Conservation (phyloP, 2,329 filamentous ascomycete genomes). For the Arthrobotrys musiformis region DNA sequence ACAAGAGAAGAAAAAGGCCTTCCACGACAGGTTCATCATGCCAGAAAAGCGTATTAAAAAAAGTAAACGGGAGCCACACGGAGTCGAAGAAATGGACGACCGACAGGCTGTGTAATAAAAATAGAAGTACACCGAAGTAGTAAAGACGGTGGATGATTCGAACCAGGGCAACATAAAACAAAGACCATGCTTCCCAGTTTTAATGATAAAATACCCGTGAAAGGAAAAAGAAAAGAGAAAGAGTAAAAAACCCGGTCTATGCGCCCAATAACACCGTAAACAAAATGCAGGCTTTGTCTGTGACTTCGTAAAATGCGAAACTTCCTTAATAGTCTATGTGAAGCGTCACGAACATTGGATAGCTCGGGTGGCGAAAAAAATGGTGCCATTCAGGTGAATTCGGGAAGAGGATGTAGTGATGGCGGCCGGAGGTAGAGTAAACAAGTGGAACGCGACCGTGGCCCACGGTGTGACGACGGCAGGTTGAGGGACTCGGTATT, state of each 20-base stretch:
- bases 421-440: neutral
- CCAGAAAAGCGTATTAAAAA: conserved; percentile 24
- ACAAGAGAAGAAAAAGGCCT: conserved; percentile 2
- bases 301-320: conserved; percentile 15
- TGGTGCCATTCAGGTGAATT: neutral
- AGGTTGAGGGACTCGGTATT: too few relatives aligned
- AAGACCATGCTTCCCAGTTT: conserved; percentile 5
- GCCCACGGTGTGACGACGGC: neutral
- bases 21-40: conserved; percentile 1
- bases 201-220: neutral
- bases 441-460: neutral
- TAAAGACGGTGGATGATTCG: neutral
- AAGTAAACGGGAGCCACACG: neutral
- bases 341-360: neutral
- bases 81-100: neutral
- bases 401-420: neutral
- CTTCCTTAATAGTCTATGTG: neutral
- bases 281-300: conserved; percentile 20
- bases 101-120: neutral
- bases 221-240: neutral
- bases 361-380: neutral
- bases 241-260: neutral
- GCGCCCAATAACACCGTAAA: conserved; percentile 28
- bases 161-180: neutral
- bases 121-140: conserved; percentile 8